These are phyloP conservation scores for Dendrostoma leiphaemia DNA, from an alignment of 2,329 filamentous ascomycete species.

Conservation along the genomic window DNA sequence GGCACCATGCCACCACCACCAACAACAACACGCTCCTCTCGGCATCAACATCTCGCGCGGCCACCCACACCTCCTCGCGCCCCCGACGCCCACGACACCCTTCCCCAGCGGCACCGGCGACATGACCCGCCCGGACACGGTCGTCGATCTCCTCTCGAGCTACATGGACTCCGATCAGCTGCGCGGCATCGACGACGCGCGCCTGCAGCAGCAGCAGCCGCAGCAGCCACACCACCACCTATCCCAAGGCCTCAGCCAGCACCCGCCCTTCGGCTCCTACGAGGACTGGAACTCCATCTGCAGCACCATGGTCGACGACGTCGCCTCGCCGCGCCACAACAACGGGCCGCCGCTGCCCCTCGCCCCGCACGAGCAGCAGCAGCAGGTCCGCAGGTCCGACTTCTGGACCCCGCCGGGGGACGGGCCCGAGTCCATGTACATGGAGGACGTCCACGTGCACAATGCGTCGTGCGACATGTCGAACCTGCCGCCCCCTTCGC, in stretches of 20 bases:
- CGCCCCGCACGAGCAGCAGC: conserved; percentile 13
- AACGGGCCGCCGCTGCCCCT: conserved; percentile 12
- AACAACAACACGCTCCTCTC: background rate
- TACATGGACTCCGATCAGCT: conserved; percentile 15
- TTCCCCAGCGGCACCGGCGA: background rate
- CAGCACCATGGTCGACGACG: conserved; percentile 18
- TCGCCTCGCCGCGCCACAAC: conserved; percentile 8
- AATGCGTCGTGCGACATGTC: conserved; percentile 13
- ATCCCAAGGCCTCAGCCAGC: background rate
- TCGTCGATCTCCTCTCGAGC: conserved; percentile 15
- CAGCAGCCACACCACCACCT: background rate
- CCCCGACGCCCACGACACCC: conserved; percentile 11
- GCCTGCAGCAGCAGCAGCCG: background rate
- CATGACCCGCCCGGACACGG: conserved; percentile 14
- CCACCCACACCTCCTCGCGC: too few relatives aligned
- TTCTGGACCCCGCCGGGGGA: conserved; percentile 14
- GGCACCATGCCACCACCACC: background rate
- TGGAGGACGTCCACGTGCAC: conserved; percentile 15
- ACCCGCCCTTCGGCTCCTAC: conserved; percentile 13
- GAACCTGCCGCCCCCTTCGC: conserved; percentile 1
- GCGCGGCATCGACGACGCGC: background rate
- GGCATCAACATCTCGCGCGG: background rate
- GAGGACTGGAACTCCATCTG: conserved; percentile 18
- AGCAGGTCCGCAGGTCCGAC: conserved; percentile 12
- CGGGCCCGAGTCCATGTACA: conserved; percentile 13